Evolutionary conservation across 352 stramenopile genomes (phyloP), one percentile per base, ranked within the genome.

Genomic region (Phytopythium chamaehyphon): DNA sequence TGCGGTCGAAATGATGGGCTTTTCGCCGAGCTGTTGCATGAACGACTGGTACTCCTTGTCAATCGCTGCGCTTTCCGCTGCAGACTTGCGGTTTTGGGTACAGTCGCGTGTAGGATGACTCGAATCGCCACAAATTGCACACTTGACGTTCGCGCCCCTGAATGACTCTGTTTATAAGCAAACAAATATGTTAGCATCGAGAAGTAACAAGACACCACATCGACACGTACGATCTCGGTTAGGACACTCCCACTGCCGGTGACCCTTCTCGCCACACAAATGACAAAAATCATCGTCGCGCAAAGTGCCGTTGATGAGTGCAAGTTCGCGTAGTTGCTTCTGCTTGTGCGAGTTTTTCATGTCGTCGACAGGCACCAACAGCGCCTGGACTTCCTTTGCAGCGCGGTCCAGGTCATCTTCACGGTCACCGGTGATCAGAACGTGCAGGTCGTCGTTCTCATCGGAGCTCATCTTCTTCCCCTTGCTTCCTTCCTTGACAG

Each of bases 251-350:
- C 91, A 99, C 61, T 98, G 85, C 2, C 91, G 84, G 73, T 99
- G 97, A 21, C 97, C 97, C 63, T 98, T 98, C 65, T 99, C 94
- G 4, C 90, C 97, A 89, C 97, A 99, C 51, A 99, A 86, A 61
- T 96, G 85, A 70, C 97, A 99, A 62, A 93, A 99, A 61, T 98
- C 93, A 40, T 99, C 95, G 51, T 99, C 96, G 54, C 96, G 96
- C 19, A 99, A 68, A 21, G 96, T 99, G 55, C 97, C 97, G 77
- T 99, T 99, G 76, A 99, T 97, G 36, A 99, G 74, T 33, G 98
- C 98, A 47, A 99, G 82, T 62, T 99, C 95, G 19, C 95, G 76
- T 51, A 99, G 71, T 66, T 99, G 98, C 59, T 97, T 96, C 63
- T 99, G 96, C 67, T 99, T 99, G 82, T 99, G 96, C 19, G 97